Evolutionary conservation across 495 filamentous ascomycete genomes (phyloP), one percentile per base, ranked within the genome.

Genomic region (Lepidopterella palustris): DNA sequence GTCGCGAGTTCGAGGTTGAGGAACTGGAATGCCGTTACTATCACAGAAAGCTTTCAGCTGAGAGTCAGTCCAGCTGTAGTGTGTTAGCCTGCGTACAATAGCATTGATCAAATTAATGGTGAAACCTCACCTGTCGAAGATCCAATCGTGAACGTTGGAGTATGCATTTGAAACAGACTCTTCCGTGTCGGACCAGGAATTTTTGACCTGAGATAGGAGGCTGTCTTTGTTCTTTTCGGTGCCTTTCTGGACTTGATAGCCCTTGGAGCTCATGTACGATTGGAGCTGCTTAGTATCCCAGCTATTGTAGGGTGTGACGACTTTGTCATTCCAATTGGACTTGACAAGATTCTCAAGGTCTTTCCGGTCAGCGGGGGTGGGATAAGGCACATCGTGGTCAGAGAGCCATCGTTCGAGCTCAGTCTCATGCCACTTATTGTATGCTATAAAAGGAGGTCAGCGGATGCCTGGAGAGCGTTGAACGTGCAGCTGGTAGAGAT

Each of bases 381-480:
- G 79, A 67, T 86, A 90, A 6, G 91, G 89, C 57, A 98, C 82
- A 72, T 95, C 82, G 75, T 98, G 84, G 66, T 98, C 93, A 24
- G 88, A 88, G 58, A 98, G 86, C 93, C 93, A 98, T 67, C 93
- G 82, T 78, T 98, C 92, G 10, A 98, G 82, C 78, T 98, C 93
- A 5, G 89, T 96, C 77, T 97, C 86, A 71, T 97, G 92, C 93
- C 93, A 98, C 71, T 92, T 97, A 77, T 97, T 96, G 81, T 97
- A 98, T 5, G 85, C 93, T 96, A 68, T 24, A 26, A 29, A 25
- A 50, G 15, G 28, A 49, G 27, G 28, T 25, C 21, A 23, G 29
- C 4, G 42, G 35, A 35, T 9, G n/a, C n/a, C n/a, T n/a, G n/a
- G n/a, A n/a, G n/a, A n/a, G n/a, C n/a, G n/a, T n/a, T n/a, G n/a